Base-by-base conservation (phyloP, 2,329 filamentous ascomycete genomes). In the Ophiosphaerella narmari region DNA sequence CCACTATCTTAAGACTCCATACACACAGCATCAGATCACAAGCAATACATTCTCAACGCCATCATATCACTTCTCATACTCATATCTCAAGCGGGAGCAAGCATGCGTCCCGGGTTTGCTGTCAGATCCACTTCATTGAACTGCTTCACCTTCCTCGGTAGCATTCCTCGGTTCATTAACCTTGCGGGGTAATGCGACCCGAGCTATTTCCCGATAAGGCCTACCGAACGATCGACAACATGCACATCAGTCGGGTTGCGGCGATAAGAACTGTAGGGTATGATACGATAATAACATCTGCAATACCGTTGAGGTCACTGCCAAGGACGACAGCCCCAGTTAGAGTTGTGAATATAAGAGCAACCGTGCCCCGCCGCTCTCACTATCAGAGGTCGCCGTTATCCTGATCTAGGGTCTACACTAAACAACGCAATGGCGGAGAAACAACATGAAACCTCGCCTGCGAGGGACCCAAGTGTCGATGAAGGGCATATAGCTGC, bases 401-500 rank as follows among this genome's bases (percentile, higher is more conserved):
- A 16, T 12, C 23, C 18, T 35, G n/a, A 21, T 23, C 16, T 1
- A 8, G 18, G 16, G 16, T 23, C 14, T 9, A 13, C 2, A 26
- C 23, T 7, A 18, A 39, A 21, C 24, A 18, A 6, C 32, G 52
- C 44, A 9, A 65, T 65, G 57, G 42, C 54, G 13, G 61, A 70
- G 26, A 67, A 68, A 46, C 49, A 62, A 34, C 31, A 51, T 26
- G 55, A 56, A 7, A 62, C 68, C 23, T 56, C 58, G 29, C 58
- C 64, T 8, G 55, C 45, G n/a, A 49, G 53, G 14, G 53, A 60
- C n/a, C 48, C 62, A 4, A 69, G 66, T 40, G 38, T 70, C 5
- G 56, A 68, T 36, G 63, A 70, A 52, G 68, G 59, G 1, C 56
- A 68, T 39, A 32, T 66, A 4, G 63, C 55, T 12, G 63, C 61